These are phyloP conservation scores for Butyriboletus loyo DNA, from an alignment of 768 basidiomycete genomes.

Conservation along the genomic window DNA sequence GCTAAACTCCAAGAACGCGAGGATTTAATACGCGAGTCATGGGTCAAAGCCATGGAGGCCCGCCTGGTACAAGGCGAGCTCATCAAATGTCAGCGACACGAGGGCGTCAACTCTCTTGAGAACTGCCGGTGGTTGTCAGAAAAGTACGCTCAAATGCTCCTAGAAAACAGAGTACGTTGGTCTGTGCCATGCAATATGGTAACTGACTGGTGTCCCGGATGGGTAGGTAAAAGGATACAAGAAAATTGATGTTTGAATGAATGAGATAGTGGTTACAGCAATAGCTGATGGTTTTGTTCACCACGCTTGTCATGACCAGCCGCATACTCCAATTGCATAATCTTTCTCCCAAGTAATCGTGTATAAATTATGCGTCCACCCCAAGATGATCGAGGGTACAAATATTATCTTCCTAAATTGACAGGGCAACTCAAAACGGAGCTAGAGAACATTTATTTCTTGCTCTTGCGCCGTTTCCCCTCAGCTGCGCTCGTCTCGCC, in stretches of 20 bases:
- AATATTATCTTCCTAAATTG: not conserved
- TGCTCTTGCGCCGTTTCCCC: constrained; percentile 44
- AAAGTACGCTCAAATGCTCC: constrained; percentile 75
- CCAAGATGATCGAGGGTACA: not conserved
- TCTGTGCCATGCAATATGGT: not conserved
- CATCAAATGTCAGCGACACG: constrained; percentile 81
- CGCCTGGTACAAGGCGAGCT: constrained; percentile 87
- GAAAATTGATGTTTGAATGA: constrained; percentile 54
- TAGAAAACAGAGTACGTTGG: constrained; percentile 69
- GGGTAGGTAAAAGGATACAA: constrained; percentile 84
- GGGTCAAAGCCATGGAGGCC: constrained; percentile 93
- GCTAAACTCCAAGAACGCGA: constrained; percentile 71
- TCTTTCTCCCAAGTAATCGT: not conserved
- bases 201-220: not conserved
- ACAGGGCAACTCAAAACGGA: not conserved
- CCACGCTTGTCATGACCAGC: not conserved
- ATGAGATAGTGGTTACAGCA: not conserved
- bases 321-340: not conserved
- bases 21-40: constrained; percentile 79
- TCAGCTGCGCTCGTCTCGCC: constrained; percentile 65
- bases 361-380: constrained; percentile 10
- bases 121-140: constrained; percentile 85
- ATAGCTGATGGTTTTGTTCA: not conserved
- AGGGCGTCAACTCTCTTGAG: constrained; percentile 91
- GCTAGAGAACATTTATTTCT: constrained; percentile 37